Percentiles rank a stretch among this genome's conserved stretches.
phyloP scores from a whole-genome alignment of 441 rosid species.

The Gossypium davidsonii region DNA sequence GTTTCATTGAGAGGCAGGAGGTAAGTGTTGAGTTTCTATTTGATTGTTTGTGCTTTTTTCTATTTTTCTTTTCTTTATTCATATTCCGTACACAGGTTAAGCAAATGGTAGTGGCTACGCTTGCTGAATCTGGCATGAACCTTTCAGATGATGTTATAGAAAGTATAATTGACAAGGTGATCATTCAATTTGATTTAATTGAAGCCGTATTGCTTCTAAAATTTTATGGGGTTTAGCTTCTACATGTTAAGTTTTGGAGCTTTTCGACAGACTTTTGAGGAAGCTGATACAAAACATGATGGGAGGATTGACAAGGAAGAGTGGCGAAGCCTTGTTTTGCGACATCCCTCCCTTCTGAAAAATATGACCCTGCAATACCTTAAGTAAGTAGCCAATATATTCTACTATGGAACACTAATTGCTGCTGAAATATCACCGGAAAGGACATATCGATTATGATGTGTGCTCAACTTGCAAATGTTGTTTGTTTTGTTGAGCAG shows the following conservation, averaged over 20 bases:
- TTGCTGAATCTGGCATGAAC: slow-evolving; percentile 97
- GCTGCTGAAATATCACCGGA: too few species aligned
- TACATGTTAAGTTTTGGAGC: neutral
- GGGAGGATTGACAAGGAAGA: slow-evolving; percentile 93
- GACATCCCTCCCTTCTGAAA: slow-evolving; percentile 80
- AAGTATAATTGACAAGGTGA: slow-evolving; percentile 85
- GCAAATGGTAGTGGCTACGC: slow-evolving; percentile 96
- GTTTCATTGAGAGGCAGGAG: slow-evolving; percentile 63
- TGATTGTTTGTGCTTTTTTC: neutral
- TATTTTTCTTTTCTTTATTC: neutral
- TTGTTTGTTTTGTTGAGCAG: slow-evolving; percentile 26
- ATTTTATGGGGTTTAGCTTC: neutral
- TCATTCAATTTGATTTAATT: neutral
- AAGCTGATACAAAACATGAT: slow-evolving; percentile 92
- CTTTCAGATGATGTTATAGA: slow-evolving; percentile 82
- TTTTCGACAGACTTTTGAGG: slow-evolving; percentile 69
- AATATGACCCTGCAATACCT: slow-evolving; percentile 92
- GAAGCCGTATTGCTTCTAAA: neutral
- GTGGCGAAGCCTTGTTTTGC: slow-evolving; percentile 84
- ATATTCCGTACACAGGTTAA: slow-evolving; percentile 43
- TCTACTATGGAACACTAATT: too few species aligned
- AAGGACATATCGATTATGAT: neutral
- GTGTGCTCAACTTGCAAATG: neutral
- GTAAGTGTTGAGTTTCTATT: neutral
- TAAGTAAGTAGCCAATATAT: slow-evolving; percentile 45